A percentile compares a stretch with the other conserved stretches of the same genome.
phyloP scores from a whole-genome alignment of 768 basidiomycete species.

The Lactarius vividus region DNA sequence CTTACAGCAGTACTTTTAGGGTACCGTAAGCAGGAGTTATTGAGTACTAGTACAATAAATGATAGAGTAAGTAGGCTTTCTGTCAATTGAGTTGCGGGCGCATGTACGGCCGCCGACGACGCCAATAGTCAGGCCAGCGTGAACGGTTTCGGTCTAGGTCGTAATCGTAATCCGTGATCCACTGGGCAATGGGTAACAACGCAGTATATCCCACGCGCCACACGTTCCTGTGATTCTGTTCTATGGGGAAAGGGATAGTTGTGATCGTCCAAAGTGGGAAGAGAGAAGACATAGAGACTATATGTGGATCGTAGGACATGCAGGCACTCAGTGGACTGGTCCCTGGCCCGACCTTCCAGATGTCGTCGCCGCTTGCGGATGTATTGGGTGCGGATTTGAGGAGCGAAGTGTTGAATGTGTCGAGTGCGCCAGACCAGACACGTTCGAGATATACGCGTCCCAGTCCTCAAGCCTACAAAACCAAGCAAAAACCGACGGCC shows the following conservation, averaged over 20 bases:
- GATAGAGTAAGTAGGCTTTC: not conserved
- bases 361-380: not conserved
- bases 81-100: not conserved
- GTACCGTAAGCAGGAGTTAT: not conserved
- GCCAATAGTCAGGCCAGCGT: not conserved
- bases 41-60: not conserved
- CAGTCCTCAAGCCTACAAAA: constrained; percentile 25
- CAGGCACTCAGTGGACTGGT: constrained; percentile 6
- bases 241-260: not conserved
- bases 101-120: not conserved
- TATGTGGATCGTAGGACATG: not conserved
- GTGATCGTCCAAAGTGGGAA: not conserved
- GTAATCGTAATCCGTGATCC: too few species aligned
- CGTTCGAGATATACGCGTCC: constrained; percentile 25
- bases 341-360: constrained; percentile 13
- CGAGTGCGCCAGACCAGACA: constrained; percentile 21
- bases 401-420: constrained; percentile 1
- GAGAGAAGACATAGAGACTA: not conserved
- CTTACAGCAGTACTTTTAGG: not conserved
- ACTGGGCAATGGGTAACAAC: not conserved
- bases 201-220: not conserved
- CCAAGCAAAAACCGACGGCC: not conserved
- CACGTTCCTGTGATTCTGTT: not conserved
- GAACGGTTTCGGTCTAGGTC: not conserved
- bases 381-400: not conserved